phyloP scores from a whole-genome alignment of 331 rosid genomes.

The Prunus yedoensis region DNA sequence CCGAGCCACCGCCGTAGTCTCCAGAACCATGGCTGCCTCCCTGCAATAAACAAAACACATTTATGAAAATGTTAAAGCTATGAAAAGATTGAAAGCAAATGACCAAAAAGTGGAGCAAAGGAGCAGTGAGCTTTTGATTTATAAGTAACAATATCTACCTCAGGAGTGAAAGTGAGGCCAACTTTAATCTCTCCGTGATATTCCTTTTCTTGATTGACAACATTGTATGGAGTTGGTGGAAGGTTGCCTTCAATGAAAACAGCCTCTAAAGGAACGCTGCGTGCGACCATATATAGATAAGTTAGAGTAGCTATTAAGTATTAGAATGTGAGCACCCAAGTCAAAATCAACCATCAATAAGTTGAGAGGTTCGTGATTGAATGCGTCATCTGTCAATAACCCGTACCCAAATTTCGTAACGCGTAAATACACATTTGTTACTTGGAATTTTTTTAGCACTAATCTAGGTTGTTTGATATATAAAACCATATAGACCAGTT shows the following conservation, averaged over 20 bases:
- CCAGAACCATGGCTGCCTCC: neutral
- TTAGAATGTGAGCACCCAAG: neutral
- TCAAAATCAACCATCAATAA: too few species aligned
- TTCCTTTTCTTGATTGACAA: slow-evolving; percentile 48
- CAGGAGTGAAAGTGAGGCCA: slow-evolving; percentile 50
- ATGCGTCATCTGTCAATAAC: too few species aligned
- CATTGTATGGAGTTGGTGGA: slow-evolving; percentile 53
- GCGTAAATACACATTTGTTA: too few species aligned
- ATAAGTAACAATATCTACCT: slow-evolving; percentile 33
- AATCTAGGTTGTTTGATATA: too few species aligned
- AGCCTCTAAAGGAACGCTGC: slow-evolving; percentile 57
- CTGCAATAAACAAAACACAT: neutral
- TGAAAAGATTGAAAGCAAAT: neutral
- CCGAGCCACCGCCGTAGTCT: neutral
- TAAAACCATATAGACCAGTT: too few species aligned
- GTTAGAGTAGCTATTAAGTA: too few species aligned
- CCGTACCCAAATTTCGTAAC: too few species aligned
- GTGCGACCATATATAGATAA: neutral
- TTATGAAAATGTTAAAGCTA: neutral
- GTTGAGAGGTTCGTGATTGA: too few species aligned
- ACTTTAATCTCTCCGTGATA: slow-evolving; percentile 54
- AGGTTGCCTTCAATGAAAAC: slow-evolving; percentile 49
- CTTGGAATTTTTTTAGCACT: too few species aligned
- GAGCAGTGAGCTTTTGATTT: neutral
- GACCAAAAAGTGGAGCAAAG: neutral